Base-by-base conservation (phyloP, 1,284 basidiomycete species). In the Puccinia hordei region DNA sequence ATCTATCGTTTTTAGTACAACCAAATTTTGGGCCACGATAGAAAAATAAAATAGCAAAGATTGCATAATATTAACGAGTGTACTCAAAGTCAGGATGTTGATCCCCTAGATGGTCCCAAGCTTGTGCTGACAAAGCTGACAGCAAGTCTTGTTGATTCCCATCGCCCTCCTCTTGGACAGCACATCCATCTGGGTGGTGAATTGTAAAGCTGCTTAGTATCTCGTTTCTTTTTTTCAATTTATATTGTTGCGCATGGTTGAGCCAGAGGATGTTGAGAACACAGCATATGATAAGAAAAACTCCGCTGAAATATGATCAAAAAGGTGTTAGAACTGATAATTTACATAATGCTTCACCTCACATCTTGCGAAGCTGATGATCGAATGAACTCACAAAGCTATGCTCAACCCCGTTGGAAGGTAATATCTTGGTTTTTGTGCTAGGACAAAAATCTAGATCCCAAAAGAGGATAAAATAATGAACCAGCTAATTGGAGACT, bases 51-150 rank as follows among this genome's bases (percentile, higher is more conserved):
- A 41, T 12, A 41, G 38, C 38, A 41, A 41, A 41, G 38, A 41
- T 41, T 41, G 38, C 12, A 41, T 6, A 41, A 41, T 8, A n/a
- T 63, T 19, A 63, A 63, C 33, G 33, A 17, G 17, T 27, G 33
- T 73, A 73, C 41, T 73, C 17, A 33, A 55, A 73, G 35, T 73
- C 72, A 59, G 72, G 72, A 41, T 73, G 72, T 41, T 46, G 35
- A 24, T 73, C 72, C 3, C 72, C 72, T 41, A 73, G 57, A 27
- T 61, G n/a, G n/a, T 73, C 72, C 72, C 72, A 73, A 27, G 72
- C 51, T 41, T 66, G 63, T 66, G 63, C 63, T 8, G 63, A 44
- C 5, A 66, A 17, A 15, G 63, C 63, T 2, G 63, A 44, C 9
- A 66, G 17, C n/a, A n/a, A 13, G 4, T 66, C 63, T 35, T 66